phyloP scores from a whole-genome alignment of 2,329 filamentous ascomycete species.

The Hypomyces rosellus region DNA sequence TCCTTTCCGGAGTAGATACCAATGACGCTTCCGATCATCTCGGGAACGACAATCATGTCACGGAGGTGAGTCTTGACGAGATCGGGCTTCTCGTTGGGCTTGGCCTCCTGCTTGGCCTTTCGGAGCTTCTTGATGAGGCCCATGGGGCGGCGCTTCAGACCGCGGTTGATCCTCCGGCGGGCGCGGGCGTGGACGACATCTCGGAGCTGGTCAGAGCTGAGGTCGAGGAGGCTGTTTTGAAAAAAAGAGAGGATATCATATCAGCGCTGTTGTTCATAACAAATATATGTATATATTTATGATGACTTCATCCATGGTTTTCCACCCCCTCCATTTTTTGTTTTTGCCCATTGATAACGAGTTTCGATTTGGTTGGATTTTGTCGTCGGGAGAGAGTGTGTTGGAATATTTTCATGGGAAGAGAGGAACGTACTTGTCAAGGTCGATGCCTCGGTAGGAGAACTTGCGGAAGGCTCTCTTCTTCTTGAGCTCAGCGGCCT shows the following conservation, averaged over 20 bases:
- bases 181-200: conserved; percentile 99
- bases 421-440: conserved; percentile 80
- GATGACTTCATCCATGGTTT: conserved; percentile 1
- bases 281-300: too few relatives aligned
- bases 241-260: conserved; percentile 10
- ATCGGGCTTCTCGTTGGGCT: conserved; percentile 99
- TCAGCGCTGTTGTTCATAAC: conserved; percentile 1
- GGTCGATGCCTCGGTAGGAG: conserved; percentile 98
- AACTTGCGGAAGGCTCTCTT: conserved; percentile 99
- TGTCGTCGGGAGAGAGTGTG: background rate
- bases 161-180: conserved; percentile 98
- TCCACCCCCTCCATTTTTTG: conserved; percentile 1
- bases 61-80: conserved; percentile 98
- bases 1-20: conserved; percentile 99
- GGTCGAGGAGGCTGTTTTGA: conserved; percentile 80
- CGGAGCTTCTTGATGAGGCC: conserved; percentile 99
- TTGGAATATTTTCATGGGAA: background rate
- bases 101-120: conserved; percentile 98
- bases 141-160: conserved; percentile 99
- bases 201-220: conserved; percentile 96
- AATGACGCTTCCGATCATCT: conserved; percentile 99
- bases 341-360: background rate
- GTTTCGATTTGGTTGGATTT: background rate
- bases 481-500: conserved; percentile 99
- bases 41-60: conserved; percentile 99